phyloP scores from a whole-genome alignment of 163 green algal species.

The Chlorella variabilis region DNA sequence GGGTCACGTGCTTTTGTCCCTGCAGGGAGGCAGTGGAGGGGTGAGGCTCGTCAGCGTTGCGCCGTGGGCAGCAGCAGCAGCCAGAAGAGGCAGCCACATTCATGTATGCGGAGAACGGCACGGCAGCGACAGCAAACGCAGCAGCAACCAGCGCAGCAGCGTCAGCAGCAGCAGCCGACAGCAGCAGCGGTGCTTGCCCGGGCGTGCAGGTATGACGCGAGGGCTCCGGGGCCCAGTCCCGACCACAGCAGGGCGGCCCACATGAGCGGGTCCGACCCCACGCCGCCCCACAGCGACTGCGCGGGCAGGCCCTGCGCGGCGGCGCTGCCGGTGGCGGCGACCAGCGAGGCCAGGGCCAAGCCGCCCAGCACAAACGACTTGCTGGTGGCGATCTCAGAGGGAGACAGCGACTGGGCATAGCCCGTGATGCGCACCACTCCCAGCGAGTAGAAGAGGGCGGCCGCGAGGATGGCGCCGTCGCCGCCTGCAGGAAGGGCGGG shows the following conservation, averaged over 20 bases:
- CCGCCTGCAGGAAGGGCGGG: slow-evolving; percentile 28
- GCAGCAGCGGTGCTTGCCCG: slow-evolving; percentile 11
- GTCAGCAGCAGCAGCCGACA: background rate
- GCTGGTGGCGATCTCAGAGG: slow-evolving; percentile 23
- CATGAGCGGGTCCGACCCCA: background rate
- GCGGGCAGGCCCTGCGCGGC: background rate
- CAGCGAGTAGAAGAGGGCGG: slow-evolving; percentile 65
- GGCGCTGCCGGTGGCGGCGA: background rate
- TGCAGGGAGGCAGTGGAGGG: background rate
- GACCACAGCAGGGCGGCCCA: slow-evolving; percentile 37
- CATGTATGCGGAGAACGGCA: too few species aligned
- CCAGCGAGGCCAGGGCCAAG: background rate
- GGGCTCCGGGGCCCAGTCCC: slow-evolving; percentile 33
- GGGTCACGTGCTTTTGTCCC: slow-evolving; percentile 23
- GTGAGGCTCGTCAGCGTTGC: too few species aligned
- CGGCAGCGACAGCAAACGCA: background rate
- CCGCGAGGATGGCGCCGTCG: slow-evolving; percentile 49
- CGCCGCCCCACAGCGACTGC: background rate
- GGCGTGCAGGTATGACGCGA: slow-evolving; percentile 35
- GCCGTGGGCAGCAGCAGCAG: too few species aligned
- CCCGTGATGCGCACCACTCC: slow-evolving; percentile 49
- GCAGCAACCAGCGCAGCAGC: too few species aligned
- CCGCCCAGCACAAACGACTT: slow-evolving; percentile 42
- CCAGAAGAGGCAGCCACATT: too few species aligned
- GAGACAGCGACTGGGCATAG: slow-evolving; percentile 33